phyloP scores from a whole-genome alignment of 257 asterid species.

The Dorcoceras hygrometricum region DNA sequence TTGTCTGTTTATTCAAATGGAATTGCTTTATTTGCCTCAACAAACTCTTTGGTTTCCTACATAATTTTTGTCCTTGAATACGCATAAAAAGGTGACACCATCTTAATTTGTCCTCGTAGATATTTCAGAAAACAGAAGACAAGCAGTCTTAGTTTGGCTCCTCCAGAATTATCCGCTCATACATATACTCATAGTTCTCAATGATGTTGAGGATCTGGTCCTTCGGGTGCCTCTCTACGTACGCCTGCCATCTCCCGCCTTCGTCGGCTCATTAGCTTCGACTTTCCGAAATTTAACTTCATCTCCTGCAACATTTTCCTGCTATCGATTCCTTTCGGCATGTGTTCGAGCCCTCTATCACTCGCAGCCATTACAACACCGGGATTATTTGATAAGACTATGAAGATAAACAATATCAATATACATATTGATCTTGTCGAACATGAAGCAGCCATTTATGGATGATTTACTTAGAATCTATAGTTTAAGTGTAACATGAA shows the following conservation, averaged over 20 bases:
- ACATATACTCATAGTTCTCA: no score
- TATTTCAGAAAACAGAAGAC: neutral
- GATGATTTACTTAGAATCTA: neutral
- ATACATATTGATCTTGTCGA: slow-evolving; percentile 16
- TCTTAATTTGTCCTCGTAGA: neutral
- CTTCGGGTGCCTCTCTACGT: slow-evolving; percentile 40
- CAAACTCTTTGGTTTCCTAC: neutral
- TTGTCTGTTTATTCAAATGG: neutral
- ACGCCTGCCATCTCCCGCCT: slow-evolving; percentile 24
- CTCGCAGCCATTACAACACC: slow-evolving; percentile 23
- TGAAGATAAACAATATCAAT: slow-evolving; percentile 25
- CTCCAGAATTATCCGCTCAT: neutral
- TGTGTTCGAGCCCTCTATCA: slow-evolving; percentile 25
- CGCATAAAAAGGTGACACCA: no score
- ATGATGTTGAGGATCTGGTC: slow-evolving; percentile 56
- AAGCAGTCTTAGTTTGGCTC: neutral
- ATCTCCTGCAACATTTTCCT: slow-evolving; percentile 34
- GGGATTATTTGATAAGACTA: slow-evolving; percentile 21
- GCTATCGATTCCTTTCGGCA: slow-evolving; percentile 32
- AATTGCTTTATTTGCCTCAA: neutral
- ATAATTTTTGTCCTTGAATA: no score
- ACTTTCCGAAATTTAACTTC: slow-evolving; percentile 23
- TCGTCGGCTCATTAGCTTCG: slow-evolving; percentile 18
- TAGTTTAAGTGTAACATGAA: neutral
- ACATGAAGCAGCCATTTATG: slow-evolving; percentile 33